Conservation (phyloP, 805 yeast genomes). For the Zygoascus flipseniorum region DNA sequence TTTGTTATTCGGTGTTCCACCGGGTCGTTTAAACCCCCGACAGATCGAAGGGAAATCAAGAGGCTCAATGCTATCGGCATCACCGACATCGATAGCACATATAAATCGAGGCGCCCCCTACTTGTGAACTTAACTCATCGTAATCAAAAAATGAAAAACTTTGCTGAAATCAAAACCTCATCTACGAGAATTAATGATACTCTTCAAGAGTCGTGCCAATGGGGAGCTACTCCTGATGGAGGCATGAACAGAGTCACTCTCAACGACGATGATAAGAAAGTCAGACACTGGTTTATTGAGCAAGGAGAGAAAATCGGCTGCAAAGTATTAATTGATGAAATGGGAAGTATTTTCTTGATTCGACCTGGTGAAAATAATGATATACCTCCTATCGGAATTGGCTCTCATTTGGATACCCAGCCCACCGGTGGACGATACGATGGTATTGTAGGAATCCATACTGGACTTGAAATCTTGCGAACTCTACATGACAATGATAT, state of each 20-base stretch:
- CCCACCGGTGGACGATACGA: conserved; percentile 75
- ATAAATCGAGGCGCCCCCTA: too few relatives aligned
- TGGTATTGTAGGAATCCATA: conserved; percentile 60
- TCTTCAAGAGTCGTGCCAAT: conserved; percentile 52
- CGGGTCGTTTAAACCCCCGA: too few relatives aligned
- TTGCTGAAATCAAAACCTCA: conserved; percentile 17
- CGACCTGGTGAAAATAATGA: conserved; percentile 47
- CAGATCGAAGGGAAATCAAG: too few relatives aligned
- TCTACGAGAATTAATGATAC: conserved; percentile 44
- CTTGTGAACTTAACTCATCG: too few relatives aligned
- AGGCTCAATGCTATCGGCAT: too few relatives aligned
- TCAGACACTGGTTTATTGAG: conserved; percentile 55
- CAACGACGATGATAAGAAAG: conserved; percentile 51
- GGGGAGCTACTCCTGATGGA: conserved; percentile 57
- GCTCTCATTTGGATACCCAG: conserved; percentile 70
- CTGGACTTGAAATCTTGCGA: conserved; percentile 59
- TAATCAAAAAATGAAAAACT: neutral
- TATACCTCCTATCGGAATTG: conserved; percentile 53
- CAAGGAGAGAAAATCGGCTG: conserved; percentile 51
- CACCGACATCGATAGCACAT: too few relatives aligned
- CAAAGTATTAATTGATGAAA: conserved; percentile 47
- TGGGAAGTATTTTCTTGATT: conserved; percentile 62
- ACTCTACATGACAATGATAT: conserved; percentile 52
- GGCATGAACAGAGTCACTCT: conserved; percentile 63
- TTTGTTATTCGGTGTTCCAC: too few relatives aligned